Conservation (phyloP, 306 rosid species). For the Psophocarpus tetragonolobus region DNA sequence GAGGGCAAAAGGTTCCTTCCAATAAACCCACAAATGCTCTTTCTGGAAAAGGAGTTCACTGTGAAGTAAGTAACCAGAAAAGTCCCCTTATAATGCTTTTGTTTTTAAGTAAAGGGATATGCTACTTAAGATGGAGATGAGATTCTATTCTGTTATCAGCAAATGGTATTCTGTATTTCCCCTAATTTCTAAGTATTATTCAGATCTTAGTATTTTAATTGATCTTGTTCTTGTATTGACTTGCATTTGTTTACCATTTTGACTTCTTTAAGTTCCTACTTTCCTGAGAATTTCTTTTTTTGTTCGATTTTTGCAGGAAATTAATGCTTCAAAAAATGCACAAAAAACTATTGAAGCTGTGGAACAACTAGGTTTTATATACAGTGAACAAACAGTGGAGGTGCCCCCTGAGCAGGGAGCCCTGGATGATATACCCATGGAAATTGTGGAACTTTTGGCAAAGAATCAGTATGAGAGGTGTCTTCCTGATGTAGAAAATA, state of each 20-base stretch:
- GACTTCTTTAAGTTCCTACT: neutral
- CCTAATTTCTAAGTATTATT: neutral
- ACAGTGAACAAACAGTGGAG: constrained; percentile 45
- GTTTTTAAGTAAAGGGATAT: constrained; percentile 32
- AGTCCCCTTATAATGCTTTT: constrained; percentile 37
- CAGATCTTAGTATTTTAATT: constrained; percentile 23
- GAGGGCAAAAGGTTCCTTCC: constrained; percentile 47
- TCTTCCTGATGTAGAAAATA: constrained; percentile 61
- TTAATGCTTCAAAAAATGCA: constrained; percentile 46
- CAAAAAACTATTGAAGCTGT: constrained; percentile 47
- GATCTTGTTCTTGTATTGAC: neutral
- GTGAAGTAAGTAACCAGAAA: constrained; percentile 46
- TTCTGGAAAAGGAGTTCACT: constrained; percentile 48
- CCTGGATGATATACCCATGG: constrained; percentile 88
- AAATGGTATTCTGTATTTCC: constrained; percentile 42
- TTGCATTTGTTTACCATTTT: constrained; percentile 10
- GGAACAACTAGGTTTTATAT: constrained; percentile 42
- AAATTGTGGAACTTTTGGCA: constrained; percentile 92
- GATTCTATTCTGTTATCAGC: constrained; percentile 40
- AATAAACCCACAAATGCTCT: constrained; percentile 40
- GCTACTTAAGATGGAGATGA: constrained; percentile 43
- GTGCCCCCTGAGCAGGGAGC: constrained; percentile 62
- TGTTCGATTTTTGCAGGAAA: constrained; percentile 59
- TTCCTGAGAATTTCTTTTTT: constrained; percentile 26
- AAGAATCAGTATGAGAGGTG: constrained; percentile 83